These are phyloP conservation scores for Aspergillus ustus DNA, from an alignment of 2,329 filamentous ascomycete genomes.

Conservation along the genomic window DNA sequence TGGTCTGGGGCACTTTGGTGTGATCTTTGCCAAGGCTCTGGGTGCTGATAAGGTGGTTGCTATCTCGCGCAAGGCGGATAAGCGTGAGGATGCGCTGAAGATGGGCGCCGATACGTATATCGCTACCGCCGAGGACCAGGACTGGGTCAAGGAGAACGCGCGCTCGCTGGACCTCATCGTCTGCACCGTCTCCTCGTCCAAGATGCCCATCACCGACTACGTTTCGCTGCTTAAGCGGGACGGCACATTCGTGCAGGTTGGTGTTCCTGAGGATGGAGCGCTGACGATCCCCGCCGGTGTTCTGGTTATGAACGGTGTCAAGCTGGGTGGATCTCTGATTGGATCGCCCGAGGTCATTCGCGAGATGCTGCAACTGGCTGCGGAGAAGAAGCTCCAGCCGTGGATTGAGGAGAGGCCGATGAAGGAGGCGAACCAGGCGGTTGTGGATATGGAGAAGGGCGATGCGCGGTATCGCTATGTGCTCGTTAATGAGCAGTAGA, in stretches of 20 bases:
- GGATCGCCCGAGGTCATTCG: conserved; percentile 47
- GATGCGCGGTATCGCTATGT: conserved; percentile 54
- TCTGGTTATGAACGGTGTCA: conserved; percentile 61
- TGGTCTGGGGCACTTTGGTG: conserved; percentile 73
- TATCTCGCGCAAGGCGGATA: conserved; percentile 57
- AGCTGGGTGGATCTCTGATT: conserved; percentile 54
- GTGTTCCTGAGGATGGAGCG: conserved; percentile 62
- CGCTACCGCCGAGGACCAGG: conserved; percentile 59
- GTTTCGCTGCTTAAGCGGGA: conserved; percentile 62
- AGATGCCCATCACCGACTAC: conserved; percentile 69
- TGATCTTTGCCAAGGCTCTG: conserved; percentile 73
- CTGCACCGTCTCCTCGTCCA: conserved; percentile 59
- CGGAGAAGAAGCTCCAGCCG: conserved; percentile 43
- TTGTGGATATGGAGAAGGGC: conserved; percentile 50
- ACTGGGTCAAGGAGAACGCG: conserved; percentile 57
- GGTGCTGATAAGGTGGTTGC: conserved; percentile 67
- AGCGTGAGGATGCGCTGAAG: conserved; percentile 57
- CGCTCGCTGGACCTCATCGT: conserved; percentile 60
- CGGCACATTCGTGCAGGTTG: conserved; percentile 68
- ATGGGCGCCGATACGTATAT: conserved; percentile 63
- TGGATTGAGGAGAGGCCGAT: conserved; percentile 50
- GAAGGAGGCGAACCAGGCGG: conserved; percentile 49
- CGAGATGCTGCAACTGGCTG: conserved; percentile 51
- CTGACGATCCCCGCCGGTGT: conserved; percentile 56
- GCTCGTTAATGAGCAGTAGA: conserved; percentile 44